These are phyloP conservation scores for Thyridium curvatum DNA, from an alignment of 2,329 filamentous ascomycete genomes.

Conservation along the genomic window DNA sequence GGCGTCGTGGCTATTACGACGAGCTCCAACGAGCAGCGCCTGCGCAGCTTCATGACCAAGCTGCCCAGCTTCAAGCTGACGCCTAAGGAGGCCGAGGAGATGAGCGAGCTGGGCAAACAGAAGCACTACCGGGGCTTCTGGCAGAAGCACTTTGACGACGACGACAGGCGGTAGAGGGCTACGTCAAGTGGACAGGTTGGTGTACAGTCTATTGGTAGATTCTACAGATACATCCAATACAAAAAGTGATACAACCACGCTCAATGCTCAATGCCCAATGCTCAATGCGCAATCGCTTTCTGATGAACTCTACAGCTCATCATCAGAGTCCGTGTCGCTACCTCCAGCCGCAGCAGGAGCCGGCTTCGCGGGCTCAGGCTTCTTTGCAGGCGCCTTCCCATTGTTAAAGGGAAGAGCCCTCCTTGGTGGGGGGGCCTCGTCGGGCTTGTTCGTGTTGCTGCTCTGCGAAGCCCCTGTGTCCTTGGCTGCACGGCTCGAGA, in stretches of 20 bases:
- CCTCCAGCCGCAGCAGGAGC: slow-evolving; percentile 19
- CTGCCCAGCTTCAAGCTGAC: slow-evolving; percentile 52
- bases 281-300: too few species aligned
- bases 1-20: slow-evolving; percentile 54
- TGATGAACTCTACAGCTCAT: slow-evolving; percentile 38
- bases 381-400: background rate
- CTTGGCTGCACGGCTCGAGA: background rate
- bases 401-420: slow-evolving; percentile 12
- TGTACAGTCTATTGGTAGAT: too few species aligned
- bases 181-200: background rate
- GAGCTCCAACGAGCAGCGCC: slow-evolving; percentile 48
- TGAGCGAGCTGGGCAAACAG: slow-evolving; percentile 47
- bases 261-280: too few species aligned
- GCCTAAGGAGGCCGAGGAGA: slow-evolving; percentile 49
- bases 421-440: slow-evolving; percentile 16
- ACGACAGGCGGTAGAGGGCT: slow-evolving; percentile 34
- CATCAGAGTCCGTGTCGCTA: slow-evolving; percentile 49
- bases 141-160: slow-evolving; percentile 40
- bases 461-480: slow-evolving; percentile 5
- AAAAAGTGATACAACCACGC: too few species aligned
- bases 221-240: background rate
- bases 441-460: slow-evolving; percentile 2
- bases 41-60: slow-evolving; percentile 48
- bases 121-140: slow-evolving; percentile 59
- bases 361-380: slow-evolving; percentile 8